Conservation (phyloP, 1,139 yeast genomes). For the Hansenula lynferdii region DNA sequence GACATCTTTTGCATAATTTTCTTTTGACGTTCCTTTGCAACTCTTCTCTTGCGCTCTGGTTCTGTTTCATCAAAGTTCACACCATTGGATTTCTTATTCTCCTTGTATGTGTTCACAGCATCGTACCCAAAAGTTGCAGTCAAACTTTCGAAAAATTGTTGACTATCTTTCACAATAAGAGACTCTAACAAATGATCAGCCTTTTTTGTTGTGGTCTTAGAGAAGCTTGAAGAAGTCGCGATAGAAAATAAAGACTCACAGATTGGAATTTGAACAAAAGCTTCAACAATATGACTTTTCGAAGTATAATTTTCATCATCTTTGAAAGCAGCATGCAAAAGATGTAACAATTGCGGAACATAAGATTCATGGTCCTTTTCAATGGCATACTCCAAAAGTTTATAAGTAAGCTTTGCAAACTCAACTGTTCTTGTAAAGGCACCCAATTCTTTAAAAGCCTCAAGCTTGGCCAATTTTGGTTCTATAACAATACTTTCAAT, state of each 20-base stretch:
- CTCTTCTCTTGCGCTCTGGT: slow-evolving; percentile 44
- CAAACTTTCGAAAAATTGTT: slow-evolving; percentile 44
- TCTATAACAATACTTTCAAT: slow-evolving; percentile 39
- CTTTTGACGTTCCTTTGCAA: slow-evolving; percentile 62
- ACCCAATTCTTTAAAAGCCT: slow-evolving; percentile 36
- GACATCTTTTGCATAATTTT: slow-evolving; percentile 74
- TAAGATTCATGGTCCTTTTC: slow-evolving; percentile 46
- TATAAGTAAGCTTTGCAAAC: slow-evolving; percentile 55
- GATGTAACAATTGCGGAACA: slow-evolving; percentile 56
- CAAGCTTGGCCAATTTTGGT: slow-evolving; percentile 32
- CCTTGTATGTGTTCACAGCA: slow-evolving; percentile 44
- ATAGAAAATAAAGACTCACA: slow-evolving; percentile 49
- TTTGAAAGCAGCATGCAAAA: slow-evolving; percentile 56
- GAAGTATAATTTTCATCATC: slow-evolving; percentile 49
- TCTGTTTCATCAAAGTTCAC: slow-evolving; percentile 46
- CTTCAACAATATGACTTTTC: slow-evolving; percentile 32
- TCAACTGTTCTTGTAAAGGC: slow-evolving; percentile 44
- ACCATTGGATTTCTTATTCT: slow-evolving; percentile 37
- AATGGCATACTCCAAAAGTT: slow-evolving; percentile 48
- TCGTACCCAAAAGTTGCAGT: slow-evolving; percentile 54
- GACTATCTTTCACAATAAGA: slow-evolving; percentile 42
- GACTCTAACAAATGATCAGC: slow-evolving; percentile 52
- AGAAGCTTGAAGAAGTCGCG: slow-evolving; percentile 41
- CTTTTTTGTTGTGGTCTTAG: slow-evolving; percentile 43
- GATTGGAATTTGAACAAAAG: slow-evolving; percentile 51